Conservation (phyloP, 1,139 yeast genomes). For the Magnusiomyces ingens region DNA sequence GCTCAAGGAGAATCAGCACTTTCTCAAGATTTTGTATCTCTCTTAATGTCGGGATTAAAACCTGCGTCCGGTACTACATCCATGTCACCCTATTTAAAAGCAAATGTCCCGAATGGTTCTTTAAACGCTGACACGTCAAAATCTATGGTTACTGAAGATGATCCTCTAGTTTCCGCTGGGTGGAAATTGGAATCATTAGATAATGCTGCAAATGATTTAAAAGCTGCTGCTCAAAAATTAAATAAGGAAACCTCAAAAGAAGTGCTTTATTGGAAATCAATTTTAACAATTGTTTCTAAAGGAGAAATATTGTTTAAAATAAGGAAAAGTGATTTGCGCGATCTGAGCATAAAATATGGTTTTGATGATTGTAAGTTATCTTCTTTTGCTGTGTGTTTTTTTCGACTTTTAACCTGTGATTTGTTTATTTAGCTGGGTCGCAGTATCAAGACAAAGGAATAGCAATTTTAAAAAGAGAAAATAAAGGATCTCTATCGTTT, state of each 20-base stretch:
- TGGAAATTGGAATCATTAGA: constrained; percentile 75
- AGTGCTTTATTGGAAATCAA: constrained; percentile 64
- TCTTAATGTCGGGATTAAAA: constrained; percentile 70
- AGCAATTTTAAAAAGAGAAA: constrained; percentile 50
- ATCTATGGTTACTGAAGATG: constrained; percentile 29
- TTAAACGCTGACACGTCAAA: constrained; percentile 53
- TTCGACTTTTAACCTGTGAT: not conserved
- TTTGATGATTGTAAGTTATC: constrained; percentile 50
- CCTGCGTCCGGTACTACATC: constrained; percentile 84
- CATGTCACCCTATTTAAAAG: constrained; percentile 80
- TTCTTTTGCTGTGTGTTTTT: not conserved
- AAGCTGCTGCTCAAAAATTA: constrained; percentile 47
- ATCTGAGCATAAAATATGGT: constrained; percentile 80
- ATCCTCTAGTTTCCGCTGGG: constrained; percentile 57
- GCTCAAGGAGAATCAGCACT: constrained; percentile 88
- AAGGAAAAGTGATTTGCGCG: constrained; percentile 45
- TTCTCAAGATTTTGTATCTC: constrained; percentile 78
- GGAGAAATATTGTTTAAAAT: constrained; percentile 72
- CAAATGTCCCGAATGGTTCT: constrained; percentile 74
- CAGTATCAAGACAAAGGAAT: constrained; percentile 65
- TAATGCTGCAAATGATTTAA: constrained; percentile 48
- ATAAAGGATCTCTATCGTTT: constrained; percentile 30
- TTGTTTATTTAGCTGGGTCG: constrained; percentile 54
- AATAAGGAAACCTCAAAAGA: constrained; percentile 55
- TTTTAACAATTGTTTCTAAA: constrained; percentile 46